Evolutionary conservation across 2,329 filamentous ascomycete species (phyloP), one percentile per base, ranked within the genome.

Genomic region (Grosmannia clavigera): DNA sequence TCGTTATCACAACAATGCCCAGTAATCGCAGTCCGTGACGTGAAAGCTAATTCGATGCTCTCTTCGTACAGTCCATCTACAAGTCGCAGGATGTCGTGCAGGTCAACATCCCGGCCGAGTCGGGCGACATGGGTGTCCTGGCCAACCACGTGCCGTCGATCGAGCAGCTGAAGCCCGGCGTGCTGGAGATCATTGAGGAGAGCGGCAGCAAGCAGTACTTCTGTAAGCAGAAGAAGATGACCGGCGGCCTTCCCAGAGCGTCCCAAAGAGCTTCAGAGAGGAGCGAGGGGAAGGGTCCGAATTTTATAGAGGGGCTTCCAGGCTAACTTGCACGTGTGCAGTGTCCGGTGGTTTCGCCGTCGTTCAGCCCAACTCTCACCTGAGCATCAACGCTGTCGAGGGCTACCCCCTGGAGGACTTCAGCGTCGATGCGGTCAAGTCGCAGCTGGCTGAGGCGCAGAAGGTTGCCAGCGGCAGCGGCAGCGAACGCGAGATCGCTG

Each of bases 331-430:
- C 29, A 5, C 16, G 52, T 59, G 60, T 62, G 55, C 67, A 96
- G 92, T 97, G 64, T 96, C 94, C 66, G 94, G 94, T 72, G 94
- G 94, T 68, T 99, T 99, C 72, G 94, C 94, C 70, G 86, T 94
- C 69, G 91, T 99, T 64, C 94, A 99, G 81, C 94, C 94, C 72
- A 86, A 91, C 81, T 97, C 92, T 50, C 77, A 85, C 70, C 81
- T 99, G 75, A 96, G 90, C 87, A 96, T 99, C 82, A 99, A 97
- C 79, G 92, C 94, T 68, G 89, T 95, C 64, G 94, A 99, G 82
- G 94, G 89, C 62, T 97, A 86, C 81, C 81, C 92, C 65, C 78
- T 99, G 62, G 94, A 97, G 77, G 91, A 96, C 72, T 99, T 99
- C 82, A 96, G 89, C 81, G 79, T 85, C 67, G 94, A 97, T 65